Evolutionary conservation across 2,329 filamentous ascomycete species (phyloP).

Genomic region (Xylaria sp.): DNA sequence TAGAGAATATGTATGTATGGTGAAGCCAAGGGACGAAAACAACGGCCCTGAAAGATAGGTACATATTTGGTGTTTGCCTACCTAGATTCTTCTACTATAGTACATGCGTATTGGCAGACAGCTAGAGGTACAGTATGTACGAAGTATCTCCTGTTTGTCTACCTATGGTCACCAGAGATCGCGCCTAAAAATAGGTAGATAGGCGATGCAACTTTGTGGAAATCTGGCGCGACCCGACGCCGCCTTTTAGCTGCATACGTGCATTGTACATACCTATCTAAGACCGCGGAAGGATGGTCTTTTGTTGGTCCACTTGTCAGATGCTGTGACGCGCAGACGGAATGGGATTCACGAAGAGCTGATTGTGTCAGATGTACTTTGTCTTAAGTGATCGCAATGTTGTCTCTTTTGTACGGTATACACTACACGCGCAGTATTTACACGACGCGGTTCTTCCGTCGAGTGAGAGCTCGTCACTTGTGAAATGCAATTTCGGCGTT

Average conservation of each 20-base stretch:
- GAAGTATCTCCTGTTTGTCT: neutral
- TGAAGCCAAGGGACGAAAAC: too few species aligned
- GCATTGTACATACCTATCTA: constrained; percentile 3
- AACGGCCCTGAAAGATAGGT: neutral
- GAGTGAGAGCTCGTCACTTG: neutral
- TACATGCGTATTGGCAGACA: too few species aligned
- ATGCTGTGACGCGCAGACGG: neutral
- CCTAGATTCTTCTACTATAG: too few species aligned
- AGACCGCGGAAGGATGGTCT: neutral
- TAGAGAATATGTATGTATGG: too few species aligned
- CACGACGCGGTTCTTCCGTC: constrained; percentile 1
- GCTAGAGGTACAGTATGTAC: too few species aligned
- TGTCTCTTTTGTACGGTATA: too few species aligned
- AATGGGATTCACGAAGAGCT: neutral
- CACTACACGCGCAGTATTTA: neutral
- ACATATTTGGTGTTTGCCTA: neutral
- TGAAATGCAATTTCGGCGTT: constrained; percentile 6
- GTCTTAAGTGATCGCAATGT: constrained; percentile 2
- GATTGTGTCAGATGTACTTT: neutral
- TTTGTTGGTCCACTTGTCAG: neutral
- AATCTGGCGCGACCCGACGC: neutral
- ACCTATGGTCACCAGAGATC: neutral
- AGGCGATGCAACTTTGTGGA: neutral
- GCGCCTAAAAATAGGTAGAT: neutral
- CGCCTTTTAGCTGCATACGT: neutral